Evolutionary conservation across 306 rosid species (phyloP), one percentile per base, ranked within the genome.

Genomic region (Dryas octopetala): DNA sequence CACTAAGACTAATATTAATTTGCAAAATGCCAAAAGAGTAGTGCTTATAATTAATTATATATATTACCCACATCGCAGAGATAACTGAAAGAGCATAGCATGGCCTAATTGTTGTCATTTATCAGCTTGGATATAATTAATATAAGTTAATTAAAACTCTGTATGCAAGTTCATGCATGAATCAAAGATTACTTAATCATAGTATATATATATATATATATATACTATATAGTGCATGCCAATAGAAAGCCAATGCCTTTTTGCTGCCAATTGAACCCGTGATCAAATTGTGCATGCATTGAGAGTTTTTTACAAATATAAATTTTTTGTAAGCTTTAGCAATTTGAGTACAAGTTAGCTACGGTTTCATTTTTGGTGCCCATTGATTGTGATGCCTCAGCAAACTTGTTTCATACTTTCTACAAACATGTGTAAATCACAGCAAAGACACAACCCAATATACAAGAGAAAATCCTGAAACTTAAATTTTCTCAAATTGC

Each of bases 1-100:
- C 76, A 73, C 59, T 59, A 67, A 59, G 38, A 9, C 5, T 70
- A 32, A 55, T 71, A 47, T 73, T 73, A 59, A 46, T 59, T 49
- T 45, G 76, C 76, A 57, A 23, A 44, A 45, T 72, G 19, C 38
- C 66, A 58, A 62, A 40, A 62, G 48, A 62, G 38, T 41, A 62
- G 68, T 40, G 68, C 5, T 40, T 12, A 14, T 7, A 14, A 62
- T 62, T 28, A 28, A 28, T 28, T 19, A 19, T 19, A 19, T 28
- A 28, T 28, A 57, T 6, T 62, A 41, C 48, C 48, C 23, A 40
- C 68, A 15, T 62, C 14, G 69, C 32, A 28, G 69, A 64, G 13
- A 16, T 43, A 17, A 7, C 23, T 70, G 40, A 57, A 26, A 71
- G 23, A 19, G 11, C 32, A 28, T 19, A 11, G 66, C 19, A 19